Evolutionary conservation across 345 rosid genomes (phyloP).

Genomic region (Citrus glauca): DNA sequence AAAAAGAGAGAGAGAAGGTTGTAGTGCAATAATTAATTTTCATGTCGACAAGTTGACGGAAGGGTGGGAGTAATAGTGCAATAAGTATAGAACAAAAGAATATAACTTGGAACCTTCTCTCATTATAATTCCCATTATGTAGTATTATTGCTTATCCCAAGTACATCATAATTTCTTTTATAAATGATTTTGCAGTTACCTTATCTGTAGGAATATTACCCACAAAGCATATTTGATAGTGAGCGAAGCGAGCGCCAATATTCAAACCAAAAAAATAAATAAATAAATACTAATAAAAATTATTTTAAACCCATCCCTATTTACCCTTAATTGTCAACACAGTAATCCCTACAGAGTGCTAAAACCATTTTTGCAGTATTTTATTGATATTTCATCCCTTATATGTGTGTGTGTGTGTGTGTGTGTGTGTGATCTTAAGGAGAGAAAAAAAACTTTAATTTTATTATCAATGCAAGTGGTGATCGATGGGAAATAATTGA

Average conservation of each 20-base stretch:
- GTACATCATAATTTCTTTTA: not conserved
- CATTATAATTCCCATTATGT: not conserved
- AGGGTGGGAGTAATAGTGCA: not conserved
- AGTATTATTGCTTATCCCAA: constrained; percentile 8
- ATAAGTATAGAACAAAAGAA: not conserved
- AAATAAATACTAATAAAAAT: no score
- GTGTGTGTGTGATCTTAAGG: not conserved
- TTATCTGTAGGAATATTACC: not conserved
- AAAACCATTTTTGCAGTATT: no score
- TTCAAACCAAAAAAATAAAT: no score
- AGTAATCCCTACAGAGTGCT: no score
- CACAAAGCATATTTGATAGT: not conserved
- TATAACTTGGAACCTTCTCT: constrained; percentile 16
- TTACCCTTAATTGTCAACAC: no score
- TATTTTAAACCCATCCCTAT: no score
- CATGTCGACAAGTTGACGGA: constrained; percentile 18
- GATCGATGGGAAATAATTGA: constrained; percentile 19
- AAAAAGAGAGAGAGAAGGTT: not conserved
- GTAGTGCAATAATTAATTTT: not conserved
- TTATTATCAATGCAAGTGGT: constrained; percentile 18
- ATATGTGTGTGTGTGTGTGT: no score
- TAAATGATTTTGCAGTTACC: not conserved
- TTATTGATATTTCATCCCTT: no score
- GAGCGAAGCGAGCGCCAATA: no score
- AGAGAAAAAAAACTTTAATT: no score